A percentile compares a stretch with the other conserved stretches of the same genome.
These are phyloP conservation scores for Fibroporia radiculosa DNA, from an alignment of 768 basidiomycete species.

Conservation along the genomic window DNA sequence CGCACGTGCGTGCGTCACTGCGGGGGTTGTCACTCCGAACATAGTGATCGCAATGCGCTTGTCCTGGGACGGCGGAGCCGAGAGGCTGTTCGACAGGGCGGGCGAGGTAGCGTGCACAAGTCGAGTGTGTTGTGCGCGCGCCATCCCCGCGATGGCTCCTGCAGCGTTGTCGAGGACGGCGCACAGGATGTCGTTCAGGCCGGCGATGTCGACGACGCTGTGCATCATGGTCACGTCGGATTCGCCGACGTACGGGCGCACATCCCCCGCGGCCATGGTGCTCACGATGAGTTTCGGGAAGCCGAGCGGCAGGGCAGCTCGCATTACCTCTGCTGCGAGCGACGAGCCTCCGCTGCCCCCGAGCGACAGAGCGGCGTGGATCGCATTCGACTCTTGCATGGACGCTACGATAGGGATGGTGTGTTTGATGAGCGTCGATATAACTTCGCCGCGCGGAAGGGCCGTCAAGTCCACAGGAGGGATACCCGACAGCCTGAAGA, in stretches of 20 bases:
- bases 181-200: constrained; percentile 15
- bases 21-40: constrained; percentile 17
- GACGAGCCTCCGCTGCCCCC: constrained; percentile 15
- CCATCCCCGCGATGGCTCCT: constrained; percentile 15
- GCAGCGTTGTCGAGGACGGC: constrained; percentile 15
- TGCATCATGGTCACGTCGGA: constrained; percentile 13
- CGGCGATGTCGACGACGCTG: constrained; percentile 16
- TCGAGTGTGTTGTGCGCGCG: constrained; percentile 8
- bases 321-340: constrained; percentile 13
- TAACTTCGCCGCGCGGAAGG: constrained; percentile 11
- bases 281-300: constrained; percentile 17
- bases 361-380: constrained; percentile 10
- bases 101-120: background rate
- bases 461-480: constrained; percentile 6
- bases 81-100: background rate
- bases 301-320: constrained; percentile 11
- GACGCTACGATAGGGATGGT: constrained; percentile 5
- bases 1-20: constrained; percentile 13
- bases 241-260: constrained; percentile 11
- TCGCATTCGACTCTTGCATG: constrained; percentile 3
- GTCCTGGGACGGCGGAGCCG: background rate
- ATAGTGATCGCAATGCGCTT: constrained; percentile 16
- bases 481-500: constrained; percentile 5
- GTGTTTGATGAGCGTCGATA: constrained; percentile 8
- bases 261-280: constrained; percentile 17